Conservation (phyloP, 164 flowering plant species). For the Stephania japonica region DNA sequence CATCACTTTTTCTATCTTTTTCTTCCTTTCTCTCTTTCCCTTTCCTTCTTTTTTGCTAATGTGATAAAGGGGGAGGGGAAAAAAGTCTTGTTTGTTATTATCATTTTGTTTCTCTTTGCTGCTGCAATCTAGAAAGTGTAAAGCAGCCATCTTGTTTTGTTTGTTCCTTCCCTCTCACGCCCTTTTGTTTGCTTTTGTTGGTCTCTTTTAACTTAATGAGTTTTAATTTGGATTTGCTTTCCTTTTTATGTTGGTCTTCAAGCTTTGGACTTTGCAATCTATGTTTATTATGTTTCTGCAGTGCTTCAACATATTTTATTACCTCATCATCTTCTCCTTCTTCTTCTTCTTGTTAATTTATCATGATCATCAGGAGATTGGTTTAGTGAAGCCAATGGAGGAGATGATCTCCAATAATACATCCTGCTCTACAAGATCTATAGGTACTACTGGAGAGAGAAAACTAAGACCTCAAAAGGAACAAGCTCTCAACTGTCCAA, state of each 20-base stretch:
- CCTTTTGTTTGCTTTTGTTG: conserved; percentile 8
- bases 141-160: conserved; percentile 24
- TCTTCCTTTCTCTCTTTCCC: conserved; percentile 20
- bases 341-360: conserved; percentile 1
- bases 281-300: not conserved
- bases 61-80: conserved; percentile 28
- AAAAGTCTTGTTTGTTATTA: conserved; percentile 22
- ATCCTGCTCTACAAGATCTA: conserved; percentile 33
- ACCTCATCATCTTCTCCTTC: too few relatives aligned
- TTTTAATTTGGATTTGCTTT: conserved; percentile 2
- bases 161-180: conserved; percentile 23
- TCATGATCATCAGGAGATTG: conserved; percentile 48
- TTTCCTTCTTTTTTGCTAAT: conserved; percentile 27
- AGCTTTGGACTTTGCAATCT: not conserved
- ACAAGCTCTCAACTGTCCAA: conserved; percentile 77
- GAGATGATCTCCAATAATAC: conserved; percentile 47
- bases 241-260: not conserved
- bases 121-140: conserved; percentile 30
- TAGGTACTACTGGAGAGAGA: conserved; percentile 30
- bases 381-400: conserved; percentile 70
- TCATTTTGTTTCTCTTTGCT: conserved; percentile 18
- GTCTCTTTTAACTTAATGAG: conserved; percentile 2
- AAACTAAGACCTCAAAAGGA: conserved; percentile 72
- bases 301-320: not conserved
- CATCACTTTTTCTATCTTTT: not conserved